phyloP scores from a whole-genome alignment of 495 filamentous ascomycete genomes.

The Podospora australis region DNA sequence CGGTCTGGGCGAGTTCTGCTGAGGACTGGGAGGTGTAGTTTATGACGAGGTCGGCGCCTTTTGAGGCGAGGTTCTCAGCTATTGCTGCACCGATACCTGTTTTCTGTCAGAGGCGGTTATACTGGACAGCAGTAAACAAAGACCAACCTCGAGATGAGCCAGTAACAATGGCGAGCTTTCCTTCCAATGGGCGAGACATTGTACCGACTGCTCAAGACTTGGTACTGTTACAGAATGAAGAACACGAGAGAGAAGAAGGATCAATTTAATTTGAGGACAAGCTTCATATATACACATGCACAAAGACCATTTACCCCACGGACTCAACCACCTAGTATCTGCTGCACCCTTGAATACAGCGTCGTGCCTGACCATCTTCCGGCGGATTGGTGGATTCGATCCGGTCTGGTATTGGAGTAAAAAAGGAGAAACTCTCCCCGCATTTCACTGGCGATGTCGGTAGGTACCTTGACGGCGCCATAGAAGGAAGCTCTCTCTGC shows the following conservation, averaged over 20 bases:
- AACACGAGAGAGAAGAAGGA: neutral
- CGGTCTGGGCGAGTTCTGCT: constrained; percentile 13
- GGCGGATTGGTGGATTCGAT: neutral
- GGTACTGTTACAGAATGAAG: neutral
- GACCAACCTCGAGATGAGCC: constrained; percentile 63
- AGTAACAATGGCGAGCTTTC: constrained; percentile 72
- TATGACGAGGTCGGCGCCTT: constrained; percentile 63
- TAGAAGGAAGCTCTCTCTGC: constrained; percentile 12
- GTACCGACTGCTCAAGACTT: no score
- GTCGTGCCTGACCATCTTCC: no score
- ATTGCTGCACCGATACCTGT: constrained; percentile 84
- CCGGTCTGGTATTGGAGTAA: neutral
- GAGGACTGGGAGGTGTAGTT: constrained; percentile 58
- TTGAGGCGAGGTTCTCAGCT: constrained; percentile 66
- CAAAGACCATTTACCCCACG: constrained; percentile 4
- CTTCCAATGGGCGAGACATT: constrained; percentile 45
- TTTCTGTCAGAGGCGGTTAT: constrained; percentile 13
- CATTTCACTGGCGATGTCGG: constrained; percentile 6
- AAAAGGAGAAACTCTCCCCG: constrained; percentile 8
- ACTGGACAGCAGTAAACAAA: neutral
- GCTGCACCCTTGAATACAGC: no score
- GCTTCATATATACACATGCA: constrained; percentile 8
- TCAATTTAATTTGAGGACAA: neutral
- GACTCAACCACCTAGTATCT: no score
- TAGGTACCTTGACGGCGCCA: no score